Evolutionary conservation across 2,329 filamentous ascomycete genomes (phyloP).

Genomic region (Scedosporium apiospermum): DNA sequence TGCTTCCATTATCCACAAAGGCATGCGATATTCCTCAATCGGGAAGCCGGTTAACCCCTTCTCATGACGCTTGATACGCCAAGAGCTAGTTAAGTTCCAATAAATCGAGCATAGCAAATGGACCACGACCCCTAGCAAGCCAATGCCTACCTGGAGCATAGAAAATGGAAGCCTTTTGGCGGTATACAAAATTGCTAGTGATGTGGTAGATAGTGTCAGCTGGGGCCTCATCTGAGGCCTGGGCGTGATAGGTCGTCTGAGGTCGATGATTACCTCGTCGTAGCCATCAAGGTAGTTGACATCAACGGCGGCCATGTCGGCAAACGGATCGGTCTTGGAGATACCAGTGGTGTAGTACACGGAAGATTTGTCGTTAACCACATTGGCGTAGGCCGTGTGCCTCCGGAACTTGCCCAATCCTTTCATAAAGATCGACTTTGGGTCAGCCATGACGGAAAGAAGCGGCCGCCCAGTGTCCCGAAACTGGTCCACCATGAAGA

Average conservation of each 20-base stretch:
- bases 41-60: constrained; percentile 57
- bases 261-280: constrained; percentile 66
- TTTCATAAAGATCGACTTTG: constrained; percentile 74
- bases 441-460: constrained; percentile 72
- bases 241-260: constrained; percentile 46
- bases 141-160: neutral
- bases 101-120: constrained; percentile 69
- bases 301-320: constrained; percentile 54
- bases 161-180: constrained; percentile 49
- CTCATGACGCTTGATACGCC: constrained; percentile 69
- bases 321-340: constrained; percentile 67
- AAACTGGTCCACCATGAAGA: constrained; percentile 82
- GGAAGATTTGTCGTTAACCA: constrained; percentile 75
- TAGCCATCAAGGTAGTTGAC: constrained; percentile 68
- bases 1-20: constrained; percentile 65
- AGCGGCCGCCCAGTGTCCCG: constrained; percentile 73
- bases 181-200: constrained; percentile 21
- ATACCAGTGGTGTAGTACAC: constrained; percentile 78
- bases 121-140: constrained; percentile 48
- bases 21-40: constrained; percentile 63
- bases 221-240: constrained; percentile 24
- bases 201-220: constrained; percentile 11
- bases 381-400: constrained; percentile 74
- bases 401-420: constrained; percentile 68
- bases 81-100: constrained; percentile 65